These are phyloP conservation scores for Komagataella phaffii DNA, from an alignment of 805 yeast species.

Conservation along the genomic window DNA sequence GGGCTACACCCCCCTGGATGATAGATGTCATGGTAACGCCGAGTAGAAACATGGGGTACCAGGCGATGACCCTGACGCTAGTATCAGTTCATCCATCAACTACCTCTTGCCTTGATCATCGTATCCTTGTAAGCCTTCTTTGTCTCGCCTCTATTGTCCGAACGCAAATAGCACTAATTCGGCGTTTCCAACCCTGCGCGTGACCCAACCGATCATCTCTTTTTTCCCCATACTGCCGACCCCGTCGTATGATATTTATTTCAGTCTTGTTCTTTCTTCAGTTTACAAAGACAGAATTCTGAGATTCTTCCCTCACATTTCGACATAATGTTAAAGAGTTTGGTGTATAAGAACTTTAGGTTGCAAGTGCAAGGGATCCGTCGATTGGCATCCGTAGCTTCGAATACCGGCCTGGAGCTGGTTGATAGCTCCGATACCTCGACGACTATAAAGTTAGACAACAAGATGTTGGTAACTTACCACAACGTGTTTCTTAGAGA, in stretches of 20 bases:
- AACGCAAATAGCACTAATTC: not conserved
- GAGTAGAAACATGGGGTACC: not conserved
- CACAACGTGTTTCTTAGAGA: slow-evolving; percentile 52
- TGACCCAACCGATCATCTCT: not conserved
- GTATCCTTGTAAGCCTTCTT: no score
- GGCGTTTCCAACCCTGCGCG: not conserved
- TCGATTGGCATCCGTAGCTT: not conserved
- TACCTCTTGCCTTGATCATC: no score
- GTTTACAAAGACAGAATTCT: not conserved
- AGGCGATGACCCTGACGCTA: not conserved
- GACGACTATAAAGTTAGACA: slow-evolving; percentile 3
- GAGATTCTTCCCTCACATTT: not conserved
- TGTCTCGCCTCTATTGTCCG: no score
- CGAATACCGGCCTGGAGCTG: not conserved
- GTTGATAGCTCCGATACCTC: not conserved
- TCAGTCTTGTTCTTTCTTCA: not conserved
- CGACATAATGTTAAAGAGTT: not conserved
- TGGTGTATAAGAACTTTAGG: not conserved
- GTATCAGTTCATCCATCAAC: not conserved
- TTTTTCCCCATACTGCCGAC: not conserved
- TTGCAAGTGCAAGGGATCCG: not conserved
- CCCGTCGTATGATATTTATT: not conserved
- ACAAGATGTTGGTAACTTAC: slow-evolving; percentile 16
- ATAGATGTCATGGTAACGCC: not conserved
- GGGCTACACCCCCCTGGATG: not conserved